Evolutionary conservation across 129 eudicot genomes (phyloP), one percentile per base, ranked within the genome.

Genomic region (Dittrichia graveolens): DNA sequence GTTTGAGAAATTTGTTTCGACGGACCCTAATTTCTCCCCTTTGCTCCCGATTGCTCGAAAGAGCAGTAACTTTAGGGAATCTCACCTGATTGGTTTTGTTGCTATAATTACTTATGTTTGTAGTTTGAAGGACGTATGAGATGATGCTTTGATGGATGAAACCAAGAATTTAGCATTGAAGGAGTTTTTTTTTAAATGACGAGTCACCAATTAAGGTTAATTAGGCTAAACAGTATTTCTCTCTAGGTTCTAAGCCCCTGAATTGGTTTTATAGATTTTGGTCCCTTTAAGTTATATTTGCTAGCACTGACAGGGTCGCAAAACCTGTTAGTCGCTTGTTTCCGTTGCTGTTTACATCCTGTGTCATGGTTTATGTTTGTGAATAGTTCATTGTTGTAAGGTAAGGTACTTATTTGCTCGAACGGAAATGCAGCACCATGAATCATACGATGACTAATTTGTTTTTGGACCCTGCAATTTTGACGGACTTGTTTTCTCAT

Each of bases 71-170:
- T 61, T 75, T 55, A 12, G 40, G 18, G 35, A 49, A 34, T 52
- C n/a, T 74, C 46, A 74, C 72, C 70, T 74, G 15, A 60, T 72
- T 50, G 1, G 31, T 24, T 24, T 24, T 24, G 31, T 24, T 24
- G 9, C 15, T 69, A 6, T 10, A 8, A 2, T 40, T 13, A 19
- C 13, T 66, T 8, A 24, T 24, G 31, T 24, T 24, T 24, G 31
- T 24, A 24, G 31, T 24, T 24, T 24, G 31, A 24, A 24, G 31
- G 58, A 45, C 70, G 41, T 47, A 31, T 67, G 44, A 47, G 35
- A 31, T 13, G 58, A 34, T 58, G 41, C 42, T 56, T 55, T 55
- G 61, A 55, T 9, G 8, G 15, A 37, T 50, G 46, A 37, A 65
- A 44, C 53, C 8, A 40, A 65, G 18, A 9, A 16, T 31, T 34